Evolutionary conservation across 2,329 filamentous ascomycete species (phyloP).

Genomic region (Colletotrichum camelliae): DNA sequence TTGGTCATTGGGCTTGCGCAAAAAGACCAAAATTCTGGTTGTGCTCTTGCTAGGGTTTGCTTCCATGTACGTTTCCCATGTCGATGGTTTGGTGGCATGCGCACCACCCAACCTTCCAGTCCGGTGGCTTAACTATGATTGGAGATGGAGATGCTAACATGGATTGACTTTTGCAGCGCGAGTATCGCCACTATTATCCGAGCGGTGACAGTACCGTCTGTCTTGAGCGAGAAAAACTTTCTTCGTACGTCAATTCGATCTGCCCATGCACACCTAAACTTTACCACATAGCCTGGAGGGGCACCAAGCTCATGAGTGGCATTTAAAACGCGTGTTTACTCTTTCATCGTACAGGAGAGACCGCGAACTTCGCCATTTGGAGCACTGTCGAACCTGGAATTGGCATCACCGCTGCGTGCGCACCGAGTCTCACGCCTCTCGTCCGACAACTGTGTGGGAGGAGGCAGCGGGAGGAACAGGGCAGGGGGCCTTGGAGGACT

Average conservation of each 20-base stretch:
- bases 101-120: not conserved
- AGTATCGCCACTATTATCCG: slow-evolving; percentile 46
- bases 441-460: not conserved
- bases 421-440: slow-evolving; percentile 42
- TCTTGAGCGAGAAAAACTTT: slow-evolving; percentile 42
- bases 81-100: not conserved
- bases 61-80: slow-evolving; percentile 27
- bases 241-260: slow-evolving; percentile 32
- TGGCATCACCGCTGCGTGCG: slow-evolving; percentile 41
- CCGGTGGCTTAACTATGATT: not conserved
- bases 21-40: slow-evolving; percentile 39
- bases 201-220: slow-evolving; percentile 41
- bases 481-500: not conserved
- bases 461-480: not conserved
- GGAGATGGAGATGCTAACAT: not conserved
- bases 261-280: not conserved
- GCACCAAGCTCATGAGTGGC: not conserved
- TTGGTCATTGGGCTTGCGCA: slow-evolving; percentile 45
- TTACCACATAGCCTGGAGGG: slow-evolving; percentile 17
- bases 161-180: not conserved
- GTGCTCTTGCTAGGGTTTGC: slow-evolving; percentile 33
- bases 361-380: slow-evolving; percentile 49
- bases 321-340: not conserved
- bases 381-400: slow-evolving; percentile 48
- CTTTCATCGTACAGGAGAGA: slow-evolving; percentile 24